Percentiles rank a stretch among this genome's conserved stretches.
Conservation (phyloP, 2,329 filamentous ascomycete species). For the Colletotrichum lupini region DNA sequence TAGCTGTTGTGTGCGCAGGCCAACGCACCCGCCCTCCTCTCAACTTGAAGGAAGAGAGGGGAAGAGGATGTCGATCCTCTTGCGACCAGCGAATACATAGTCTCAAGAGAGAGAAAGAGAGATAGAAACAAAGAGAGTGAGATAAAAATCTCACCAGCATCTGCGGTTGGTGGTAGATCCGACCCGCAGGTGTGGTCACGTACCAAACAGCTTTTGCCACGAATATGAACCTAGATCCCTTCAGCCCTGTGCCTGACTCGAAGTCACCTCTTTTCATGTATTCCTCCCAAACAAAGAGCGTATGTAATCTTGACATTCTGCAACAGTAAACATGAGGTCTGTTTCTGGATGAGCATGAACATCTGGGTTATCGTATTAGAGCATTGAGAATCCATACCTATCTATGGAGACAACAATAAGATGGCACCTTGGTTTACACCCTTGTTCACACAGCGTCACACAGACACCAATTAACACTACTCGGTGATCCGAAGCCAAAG, state of each 20-base stretch:
- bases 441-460: neutral
- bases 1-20: neutral
- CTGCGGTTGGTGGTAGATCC: neutral
- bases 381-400: no score
- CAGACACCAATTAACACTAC: neutral
- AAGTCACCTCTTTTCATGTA: neutral
- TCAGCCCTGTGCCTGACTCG: neutral
- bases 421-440: neutral
- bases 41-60: neutral
- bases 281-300: neutral
- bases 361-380: neutral
- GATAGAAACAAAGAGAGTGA: neutral
- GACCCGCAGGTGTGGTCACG: neutral
- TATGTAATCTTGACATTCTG: neutral
- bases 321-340: neutral
- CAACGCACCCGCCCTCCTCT: neutral
- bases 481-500: neutral
- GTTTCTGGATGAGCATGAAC: neutral
- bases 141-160: neutral
- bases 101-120: neutral
- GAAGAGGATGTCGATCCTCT: no score
- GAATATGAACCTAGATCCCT: neutral
- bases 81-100: neutral
- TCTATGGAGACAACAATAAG: no score
- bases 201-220: neutral